Base-by-base conservation (phyloP, 2,329 filamentous ascomycete species). In the Sphaerulina populicola region DNA sequence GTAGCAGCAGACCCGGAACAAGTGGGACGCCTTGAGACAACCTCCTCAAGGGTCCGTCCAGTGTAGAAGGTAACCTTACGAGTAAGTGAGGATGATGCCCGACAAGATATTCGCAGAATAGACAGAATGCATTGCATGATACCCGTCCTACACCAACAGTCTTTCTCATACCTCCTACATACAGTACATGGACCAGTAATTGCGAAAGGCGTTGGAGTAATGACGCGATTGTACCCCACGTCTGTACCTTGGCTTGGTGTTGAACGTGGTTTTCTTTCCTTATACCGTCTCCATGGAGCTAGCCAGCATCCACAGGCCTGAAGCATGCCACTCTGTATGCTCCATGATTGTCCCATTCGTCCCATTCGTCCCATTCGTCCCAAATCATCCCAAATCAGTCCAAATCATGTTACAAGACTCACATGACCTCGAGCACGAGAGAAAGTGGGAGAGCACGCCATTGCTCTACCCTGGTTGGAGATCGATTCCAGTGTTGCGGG, bases 1-100 rank as follows among this genome's bases (percentile, higher is more conserved):
- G 38, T 37, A 48, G 45, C 21, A 48, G 52, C 21, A 48, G 52
- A 35, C 58, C 58, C 9, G 57, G 51, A 1, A 57, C 51, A 11
- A 49, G 46, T 31, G 46, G 46, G 11, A 42, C 46, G 30, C 23
- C 6, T 49, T 49, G 6, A 49, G 30, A 29, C n/a, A 36, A 42
- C 15, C 11, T 12, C 33, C 18, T 14, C 23, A n/a, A 35, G 15
- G 12, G 1, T 2, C 18, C 18, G 4, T 18, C 4, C 1, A 18
- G 18, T 18, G 18, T 18, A 18, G 18, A 18, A 18, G 18, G 36
- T 23, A 47, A 35, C n/a, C n/a, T n/a, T 36, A 36, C 29, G 51
- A 52, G 40, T 15, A 3, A 15, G 15, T 18, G 18, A 18, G 18
- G 18, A 43, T 37, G 30, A 18, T 42, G 30, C 38, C 9, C 35